phyloP scores from a whole-genome alignment of 2,329 filamentous ascomycete genomes.

The Phaeomoniella chlamydospora region DNA sequence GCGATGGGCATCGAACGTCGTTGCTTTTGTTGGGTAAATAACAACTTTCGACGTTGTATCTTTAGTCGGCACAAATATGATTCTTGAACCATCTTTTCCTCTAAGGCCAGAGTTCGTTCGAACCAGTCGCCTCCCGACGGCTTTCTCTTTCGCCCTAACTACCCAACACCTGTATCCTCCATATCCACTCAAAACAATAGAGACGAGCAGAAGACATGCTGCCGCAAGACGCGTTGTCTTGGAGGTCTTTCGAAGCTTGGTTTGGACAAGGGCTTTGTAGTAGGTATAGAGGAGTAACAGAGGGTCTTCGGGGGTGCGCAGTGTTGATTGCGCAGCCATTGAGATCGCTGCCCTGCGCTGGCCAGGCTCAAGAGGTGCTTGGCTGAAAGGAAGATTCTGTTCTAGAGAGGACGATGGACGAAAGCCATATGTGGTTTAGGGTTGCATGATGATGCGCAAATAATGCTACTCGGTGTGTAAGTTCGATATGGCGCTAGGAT shows the following conservation, averaged over 20 bases:
- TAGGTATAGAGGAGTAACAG: constrained; percentile 44
- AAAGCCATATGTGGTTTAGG: too few relatives aligned
- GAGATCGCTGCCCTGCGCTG: too few relatives aligned
- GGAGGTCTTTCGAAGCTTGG: constrained; percentile 47
- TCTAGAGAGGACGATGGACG: too few relatives aligned
- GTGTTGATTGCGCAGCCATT: constrained; percentile 83
- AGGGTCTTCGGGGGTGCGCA: constrained; percentile 55
- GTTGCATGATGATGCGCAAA: too few relatives aligned
- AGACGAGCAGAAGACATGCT: constrained; percentile 58
- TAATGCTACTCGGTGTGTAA: too few relatives aligned
- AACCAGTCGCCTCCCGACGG: constrained; percentile 67
- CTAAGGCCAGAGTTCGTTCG: constrained; percentile 84
- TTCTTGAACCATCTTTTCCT: constrained; percentile 87
- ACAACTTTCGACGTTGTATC: constrained; percentile 78
- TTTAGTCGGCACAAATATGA: constrained; percentile 89
- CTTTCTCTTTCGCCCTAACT: constrained; percentile 58
- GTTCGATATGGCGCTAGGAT: too few relatives aligned
- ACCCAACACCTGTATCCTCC: constrained; percentile 69
- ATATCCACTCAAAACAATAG: constrained; percentile 66
- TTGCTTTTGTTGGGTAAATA: constrained; percentile 76
- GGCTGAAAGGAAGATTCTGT: not conserved
- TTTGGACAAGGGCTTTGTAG: constrained; percentile 33
- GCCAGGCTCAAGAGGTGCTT: not conserved
- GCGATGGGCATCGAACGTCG: constrained; percentile 92
- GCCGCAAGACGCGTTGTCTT: constrained; percentile 59